Evolutionary conservation across 306 rosid species (phyloP), one percentile per base, ranked within the genome.

Genomic region (Gynostemma pentaphyllum): DNA sequence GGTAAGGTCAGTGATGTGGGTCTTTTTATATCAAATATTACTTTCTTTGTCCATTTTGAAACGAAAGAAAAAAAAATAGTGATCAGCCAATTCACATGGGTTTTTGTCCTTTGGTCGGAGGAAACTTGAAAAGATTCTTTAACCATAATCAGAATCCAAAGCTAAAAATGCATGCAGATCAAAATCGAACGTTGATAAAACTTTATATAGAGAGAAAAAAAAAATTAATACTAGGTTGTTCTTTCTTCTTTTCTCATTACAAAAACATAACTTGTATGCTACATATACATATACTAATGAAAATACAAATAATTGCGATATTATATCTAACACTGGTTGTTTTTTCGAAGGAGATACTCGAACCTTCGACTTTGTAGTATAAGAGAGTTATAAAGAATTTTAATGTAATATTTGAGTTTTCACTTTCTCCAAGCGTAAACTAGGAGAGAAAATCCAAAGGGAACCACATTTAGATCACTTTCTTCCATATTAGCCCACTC

Each of bases 401-500:
- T n/a, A n/a, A n/a, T n/a, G n/a, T n/a, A n/a, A n/a, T n/a, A n/a
- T 32, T 7, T 32, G 37, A 5, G n/a, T 6, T 22, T 37, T 68
- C 83, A 90, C 62, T 79, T 82, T 71, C 79, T 84, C 95, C 90
- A 88, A 30, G 99, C 99, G 57, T 94, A 88, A 72, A 94, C 83
- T 60, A 82, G 77, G 72, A 88, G 45, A 46, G 97, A 82, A 79
- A 94, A 94, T 5, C 97, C 70, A 7, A 24, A 1, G 0, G 61
- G 61, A 19, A 22, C 70, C 5, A 36, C 70, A 5, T 51, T 28
- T 36, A 81, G 76, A 51, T 94, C 90, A 48, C 69, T 86, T 61
- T 94, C 99, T 44, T 94, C 97, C 62, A 76, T 67, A 22, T 77
- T 86, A 0, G 90, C 82, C 99, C 99, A 94, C 47, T 94, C 99